Percentiles rank a stretch among this genome's conserved stretches.
Conservation (phyloP, 768 basidiomycete genomes). For the Amanita inopinata region DNA sequence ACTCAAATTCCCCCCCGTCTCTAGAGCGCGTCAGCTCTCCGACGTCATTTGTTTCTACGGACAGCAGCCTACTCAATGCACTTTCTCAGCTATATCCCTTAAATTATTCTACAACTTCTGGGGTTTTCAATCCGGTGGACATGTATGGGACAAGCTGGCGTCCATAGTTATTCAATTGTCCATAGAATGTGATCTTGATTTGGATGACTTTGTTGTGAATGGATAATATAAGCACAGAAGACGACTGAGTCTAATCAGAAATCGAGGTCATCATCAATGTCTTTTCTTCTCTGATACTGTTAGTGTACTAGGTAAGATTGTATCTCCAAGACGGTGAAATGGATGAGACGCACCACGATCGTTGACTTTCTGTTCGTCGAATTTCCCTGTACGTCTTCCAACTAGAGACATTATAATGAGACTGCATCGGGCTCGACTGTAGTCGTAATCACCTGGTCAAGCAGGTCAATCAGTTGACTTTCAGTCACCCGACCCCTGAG, state of each 20-base stretch:
- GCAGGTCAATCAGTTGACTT: conserved; percentile 70
- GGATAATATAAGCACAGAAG: neutral
- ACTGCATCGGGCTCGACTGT: conserved; percentile 15
- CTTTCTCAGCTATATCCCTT: conserved; percentile 8
- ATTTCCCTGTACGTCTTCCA: conserved; percentile 45
- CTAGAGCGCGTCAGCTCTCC: conserved; percentile 5
- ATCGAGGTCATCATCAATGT: conserved; percentile 60
- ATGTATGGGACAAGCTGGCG: conserved; percentile 5
- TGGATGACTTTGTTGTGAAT: neutral
- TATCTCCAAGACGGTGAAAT: neutral
- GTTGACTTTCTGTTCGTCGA: conserved; percentile 43
- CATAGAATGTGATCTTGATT: conserved; percentile 1
- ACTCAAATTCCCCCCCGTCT: conserved; percentile 6
- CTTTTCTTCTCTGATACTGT: conserved; percentile 58
- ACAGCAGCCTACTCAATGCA: conserved; percentile 2
- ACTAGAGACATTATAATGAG: conserved; percentile 26
- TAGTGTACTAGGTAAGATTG: conserved; percentile 4
- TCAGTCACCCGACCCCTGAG: conserved; percentile 70
- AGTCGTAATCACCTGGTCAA: conserved; percentile 58
- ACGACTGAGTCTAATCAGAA: conserved; percentile 22
- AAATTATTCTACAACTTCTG: conserved; percentile 3
- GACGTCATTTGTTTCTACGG: conserved; percentile 2
- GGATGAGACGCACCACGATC: conserved; percentile 37
- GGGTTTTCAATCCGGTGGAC: neutral
- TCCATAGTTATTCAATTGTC: neutral